Evolutionary conservation across 257 asterid genomes (phyloP), one percentile per base, ranked within the genome.

Genomic region (Oldenlandia corymbosa): DNA sequence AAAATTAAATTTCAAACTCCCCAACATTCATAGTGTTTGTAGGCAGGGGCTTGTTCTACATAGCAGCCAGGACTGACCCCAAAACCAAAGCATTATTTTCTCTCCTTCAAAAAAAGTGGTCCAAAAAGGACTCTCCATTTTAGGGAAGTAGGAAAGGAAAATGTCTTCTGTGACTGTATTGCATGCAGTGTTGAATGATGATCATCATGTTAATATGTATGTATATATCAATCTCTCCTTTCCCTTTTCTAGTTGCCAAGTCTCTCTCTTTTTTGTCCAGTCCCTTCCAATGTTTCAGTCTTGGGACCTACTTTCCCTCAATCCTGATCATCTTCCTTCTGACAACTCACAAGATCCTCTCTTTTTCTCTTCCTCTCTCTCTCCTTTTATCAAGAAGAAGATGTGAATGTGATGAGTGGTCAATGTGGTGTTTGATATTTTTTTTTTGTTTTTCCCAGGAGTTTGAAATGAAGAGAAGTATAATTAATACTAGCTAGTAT

Each of bases 261-360:
- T 69, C 77, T 82, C 50, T 75, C 75, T 81, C 51, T 75, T 73
- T 66, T 76, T 73, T 62, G 88, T 84, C 88, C 81, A 66, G 85
- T 82, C 92, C 65, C 81, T 76, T 75, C 81, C 79, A 66, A 63
- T 80, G n/a, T 76, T 65, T 62, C 82, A 62, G 71, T 66, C n/a
- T n/a, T n/a, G n/a, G 80, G 79, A n/a, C 73, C 81, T 73, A 43
- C 39, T 34, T 34, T n/a, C n/a, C n/a, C n/a, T n/a, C n/a, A n/a
- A n/a, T 28, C 68, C 65, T 49, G 24, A 37, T 47, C 62, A 58
- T 30, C 64, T 32, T 48, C 71, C 39, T 34, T 77, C 95, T 80
- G 95, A 79, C 88, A 85, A 39, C 78, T 86, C 95, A 89, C 95
- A 86, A 86, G 95, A 84, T 83, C 87, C 39, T 9, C 39, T 9